A percentile compares a stretch with the other conserved stretches of the same genome.
phyloP scores from a whole-genome alignment of 768 basidiomycete genomes.

The Lentinula aciculospora region DNA sequence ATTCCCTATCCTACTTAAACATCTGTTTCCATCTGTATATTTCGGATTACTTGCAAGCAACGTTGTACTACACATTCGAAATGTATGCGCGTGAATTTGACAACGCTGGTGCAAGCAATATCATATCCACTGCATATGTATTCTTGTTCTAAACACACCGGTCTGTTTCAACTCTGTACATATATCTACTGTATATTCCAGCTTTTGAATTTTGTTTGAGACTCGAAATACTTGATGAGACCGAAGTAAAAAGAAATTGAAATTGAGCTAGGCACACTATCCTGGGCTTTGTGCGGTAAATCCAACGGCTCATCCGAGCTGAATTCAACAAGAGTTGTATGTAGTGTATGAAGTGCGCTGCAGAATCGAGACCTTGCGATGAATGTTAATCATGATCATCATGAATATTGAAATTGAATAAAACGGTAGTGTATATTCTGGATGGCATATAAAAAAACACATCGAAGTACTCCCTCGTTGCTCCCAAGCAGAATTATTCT shows the following conservation, averaged over 20 bases:
- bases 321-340: background rate
- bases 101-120: background rate
- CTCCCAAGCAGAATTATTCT: no score
- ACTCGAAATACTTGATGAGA: background rate
- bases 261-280: background rate
- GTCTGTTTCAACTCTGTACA: no score
- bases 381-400: no score
- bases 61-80: background rate
- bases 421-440: no score
- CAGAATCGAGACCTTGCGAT: no score
- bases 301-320: background rate
- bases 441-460: no score
- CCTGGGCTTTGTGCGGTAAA: background rate
- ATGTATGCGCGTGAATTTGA: background rate
- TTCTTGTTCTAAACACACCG: background rate
- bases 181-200: no score
- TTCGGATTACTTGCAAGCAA: background rate
- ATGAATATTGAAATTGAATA: no score
- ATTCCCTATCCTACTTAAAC: background rate
- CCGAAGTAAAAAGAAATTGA: background rate
- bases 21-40: background rate
- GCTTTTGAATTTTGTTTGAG: background rate
- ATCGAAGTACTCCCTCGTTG: no score
- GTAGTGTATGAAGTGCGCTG: no score
- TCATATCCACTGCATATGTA: background rate